Conservation (phyloP, 148 eudicot genomes). For the Diospyros lotus region DNA sequence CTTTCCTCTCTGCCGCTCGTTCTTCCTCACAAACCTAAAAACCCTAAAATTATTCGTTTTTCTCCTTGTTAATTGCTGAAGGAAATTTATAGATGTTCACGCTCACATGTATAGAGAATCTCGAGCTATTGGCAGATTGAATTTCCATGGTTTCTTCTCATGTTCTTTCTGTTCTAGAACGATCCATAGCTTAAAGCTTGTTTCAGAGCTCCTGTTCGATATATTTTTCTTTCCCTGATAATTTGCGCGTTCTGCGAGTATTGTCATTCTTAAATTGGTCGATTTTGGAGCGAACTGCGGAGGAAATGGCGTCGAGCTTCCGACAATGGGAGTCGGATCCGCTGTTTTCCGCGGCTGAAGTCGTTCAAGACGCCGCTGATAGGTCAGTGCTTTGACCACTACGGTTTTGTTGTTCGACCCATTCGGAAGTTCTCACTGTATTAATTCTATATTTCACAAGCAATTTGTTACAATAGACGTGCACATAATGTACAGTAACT, state of each 20-base stretch:
- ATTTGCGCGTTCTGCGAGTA: background rate
- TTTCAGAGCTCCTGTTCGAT: background rate
- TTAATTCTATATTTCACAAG: background rate
- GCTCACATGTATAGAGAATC: background rate
- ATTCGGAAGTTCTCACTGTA: background rate
- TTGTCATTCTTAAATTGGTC: background rate
- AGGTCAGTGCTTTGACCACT: slow-evolving; percentile 14
- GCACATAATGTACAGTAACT: too few species aligned
- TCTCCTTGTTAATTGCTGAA: too few species aligned
- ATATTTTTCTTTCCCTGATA: too few species aligned
- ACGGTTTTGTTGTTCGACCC: background rate
- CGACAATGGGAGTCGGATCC: slow-evolving; percentile 38
- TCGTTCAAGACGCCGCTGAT: slow-evolving; percentile 40
- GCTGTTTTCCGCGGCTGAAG: slow-evolving; percentile 37
- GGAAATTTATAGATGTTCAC: too few species aligned
- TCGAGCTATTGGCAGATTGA: background rate
- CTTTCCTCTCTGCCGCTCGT: background rate
- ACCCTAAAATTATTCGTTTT: background rate
- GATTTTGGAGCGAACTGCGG: background rate
- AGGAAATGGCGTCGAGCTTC: slow-evolving; percentile 24
- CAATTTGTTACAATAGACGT: background rate
- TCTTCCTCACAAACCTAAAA: background rate
- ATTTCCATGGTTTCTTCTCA: background rate
- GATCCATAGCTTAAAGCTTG: background rate
- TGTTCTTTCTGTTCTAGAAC: background rate